Evolutionary conservation across 441 rosid species (phyloP).

Genomic region (Croton setiger): DNA sequence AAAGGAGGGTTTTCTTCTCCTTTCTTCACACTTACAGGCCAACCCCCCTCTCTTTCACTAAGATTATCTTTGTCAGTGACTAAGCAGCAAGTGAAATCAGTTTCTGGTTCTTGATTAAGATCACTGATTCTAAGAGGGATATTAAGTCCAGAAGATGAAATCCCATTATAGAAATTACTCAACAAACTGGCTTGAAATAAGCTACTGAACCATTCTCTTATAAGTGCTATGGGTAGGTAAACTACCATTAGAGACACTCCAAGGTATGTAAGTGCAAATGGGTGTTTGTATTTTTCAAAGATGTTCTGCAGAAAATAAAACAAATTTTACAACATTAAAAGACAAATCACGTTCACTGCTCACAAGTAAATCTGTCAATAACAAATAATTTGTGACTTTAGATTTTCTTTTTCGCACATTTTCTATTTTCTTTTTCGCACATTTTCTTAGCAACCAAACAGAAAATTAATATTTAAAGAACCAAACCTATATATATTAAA

Average conservation of each 20-base stretch:
- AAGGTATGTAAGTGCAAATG: conserved; percentile 54
- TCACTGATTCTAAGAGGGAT: conserved; percentile 39
- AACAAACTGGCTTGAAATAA: conserved; percentile 13
- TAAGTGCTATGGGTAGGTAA: conserved; percentile 42
- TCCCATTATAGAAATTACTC: conserved; percentile 10
- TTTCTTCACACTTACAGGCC: conserved; percentile 29
- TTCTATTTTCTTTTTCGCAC: neutral
- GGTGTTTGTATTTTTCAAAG: conserved; percentile 48
- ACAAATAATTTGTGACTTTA: neutral
- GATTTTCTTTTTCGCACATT: neutral
- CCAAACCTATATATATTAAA: no score
- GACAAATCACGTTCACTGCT: neutral
- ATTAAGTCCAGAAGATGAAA: conserved; percentile 29
- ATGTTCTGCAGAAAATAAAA: conserved; percentile 41
- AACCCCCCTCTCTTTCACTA: conserved; percentile 43
- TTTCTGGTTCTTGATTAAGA: conserved; percentile 16
- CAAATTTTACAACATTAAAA: neutral
- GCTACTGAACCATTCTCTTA: conserved; percentile 42
- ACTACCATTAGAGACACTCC: conserved; percentile 66
- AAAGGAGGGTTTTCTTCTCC: conserved; percentile 30
- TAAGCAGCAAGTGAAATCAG: conserved; percentile 23
- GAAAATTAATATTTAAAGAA: neutral
- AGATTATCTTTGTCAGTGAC: conserved; percentile 35
- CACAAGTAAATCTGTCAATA: neutral
- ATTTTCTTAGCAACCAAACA: neutral